Evolutionary conservation across 2,329 filamentous ascomycete genomes (phyloP).

Genomic region (Penicillium hesseltinei): DNA sequence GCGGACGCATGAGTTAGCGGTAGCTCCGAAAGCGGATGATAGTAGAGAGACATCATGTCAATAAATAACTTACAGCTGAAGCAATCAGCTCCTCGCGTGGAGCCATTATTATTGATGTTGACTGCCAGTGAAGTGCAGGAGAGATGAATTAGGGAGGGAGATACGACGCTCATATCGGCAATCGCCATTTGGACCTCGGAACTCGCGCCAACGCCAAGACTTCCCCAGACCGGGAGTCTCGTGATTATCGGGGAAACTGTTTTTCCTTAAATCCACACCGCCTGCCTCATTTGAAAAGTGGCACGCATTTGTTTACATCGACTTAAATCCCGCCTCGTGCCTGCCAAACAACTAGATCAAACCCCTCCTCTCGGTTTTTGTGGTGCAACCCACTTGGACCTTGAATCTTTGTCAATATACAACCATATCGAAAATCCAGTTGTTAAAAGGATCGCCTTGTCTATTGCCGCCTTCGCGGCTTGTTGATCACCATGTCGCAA

Average conservation of each 20-base stretch:
- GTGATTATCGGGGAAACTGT: conserved; percentile 26
- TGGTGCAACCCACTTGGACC: conserved; percentile 7
- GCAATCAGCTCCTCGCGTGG: conserved; percentile 82
- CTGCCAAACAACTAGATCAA: conserved; percentile 18
- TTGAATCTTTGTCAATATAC: conserved; percentile 3
- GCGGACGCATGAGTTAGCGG: conserved; percentile 25
- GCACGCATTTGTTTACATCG: conserved; percentile 41
- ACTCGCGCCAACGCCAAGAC: conserved; percentile 28
- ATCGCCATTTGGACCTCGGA: conserved; percentile 38
- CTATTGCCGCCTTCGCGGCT: conserved; percentile 29
- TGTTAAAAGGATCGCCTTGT: neutral
- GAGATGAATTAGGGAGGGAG: conserved; percentile 16
- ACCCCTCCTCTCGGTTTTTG: conserved; percentile 18
- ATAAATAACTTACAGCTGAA: conserved; percentile 64
- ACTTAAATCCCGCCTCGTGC: conserved; percentile 8
- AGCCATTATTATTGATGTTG: conserved; percentile 63
- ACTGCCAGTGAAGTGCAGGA: conserved; percentile 11
- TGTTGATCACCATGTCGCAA: conserved; percentile 68
- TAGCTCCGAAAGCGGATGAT: conserved; percentile 25
- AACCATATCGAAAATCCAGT: neutral
- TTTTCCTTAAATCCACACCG: conserved; percentile 27
- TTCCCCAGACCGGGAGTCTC: conserved; percentile 34
- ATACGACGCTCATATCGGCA: conserved; percentile 26
- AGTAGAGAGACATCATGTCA: conserved; percentile 16
- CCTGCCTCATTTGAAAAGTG: conserved; percentile 26